Base-by-base conservation (phyloP, 2,329 filamentous ascomycete genomes). In the Hymenoscyphus fraxineus region DNA sequence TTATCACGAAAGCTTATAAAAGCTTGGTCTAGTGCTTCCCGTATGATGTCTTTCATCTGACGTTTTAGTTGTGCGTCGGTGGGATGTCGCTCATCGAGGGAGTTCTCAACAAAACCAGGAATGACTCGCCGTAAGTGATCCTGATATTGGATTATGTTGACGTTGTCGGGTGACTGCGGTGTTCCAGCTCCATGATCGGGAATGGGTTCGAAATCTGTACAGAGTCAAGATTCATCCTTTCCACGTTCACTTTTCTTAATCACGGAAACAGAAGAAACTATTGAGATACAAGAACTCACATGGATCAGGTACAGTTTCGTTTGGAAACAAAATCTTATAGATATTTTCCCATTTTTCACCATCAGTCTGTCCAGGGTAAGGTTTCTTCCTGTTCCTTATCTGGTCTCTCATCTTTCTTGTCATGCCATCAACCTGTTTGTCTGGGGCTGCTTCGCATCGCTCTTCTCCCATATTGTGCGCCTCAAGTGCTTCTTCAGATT, bases 321-420 rank as follows among this genome's bases (percentile, higher is more conserved):
- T 35, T 5, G 68, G 68, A 44, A 71, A 71, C 10, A 71, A 31
- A 5, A 69, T 6, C 22, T 61, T 56, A 47, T 67, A 71, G 2
- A 71, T 69, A 2, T 67, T 63, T 35, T 41, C 58, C 69, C 69
- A 71, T 62, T 66, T 64, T 2, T 66, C 65, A 27, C 65, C 68
- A 22, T 70, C 65, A 6, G 40, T 67, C 38, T 69, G 66, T 22
- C 61, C 40, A 22, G 41, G 58, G 40, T 61, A 56, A 3, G 59
- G 41, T 55, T 68, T 70, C 57, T 68, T 68, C 44, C 66, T 66
- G 22, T 63, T 67, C 15, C 65, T 32, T 5, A 70, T 66, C 61
- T 44, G 64, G 61, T 12, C 41, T 3, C 27, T 44, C 16, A 3
- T 62, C 65, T 44, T 44, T n/a, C 13, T 44, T 6, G 15, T 44